phyloP scores from a whole-genome alignment of 768 basidiomycete species.

The Tremella fuciformis region DNA sequence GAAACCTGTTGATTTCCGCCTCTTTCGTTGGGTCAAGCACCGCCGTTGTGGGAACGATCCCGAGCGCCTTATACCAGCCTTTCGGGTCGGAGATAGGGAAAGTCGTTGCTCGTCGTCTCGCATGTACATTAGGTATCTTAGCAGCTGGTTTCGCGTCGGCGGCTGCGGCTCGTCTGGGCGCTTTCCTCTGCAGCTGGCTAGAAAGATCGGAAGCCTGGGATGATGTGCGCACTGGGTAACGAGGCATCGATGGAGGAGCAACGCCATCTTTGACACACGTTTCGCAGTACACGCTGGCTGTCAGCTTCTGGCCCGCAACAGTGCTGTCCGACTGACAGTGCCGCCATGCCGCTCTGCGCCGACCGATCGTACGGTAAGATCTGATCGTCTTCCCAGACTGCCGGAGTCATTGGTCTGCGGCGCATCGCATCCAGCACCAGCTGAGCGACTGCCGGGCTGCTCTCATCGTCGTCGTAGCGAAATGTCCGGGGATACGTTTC shows the following conservation, averaged over 20 bases:
- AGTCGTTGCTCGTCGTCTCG: not conserved
- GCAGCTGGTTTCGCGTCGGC: too few species aligned
- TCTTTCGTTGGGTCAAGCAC: slow-evolving; percentile 10
- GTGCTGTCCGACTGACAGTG: too few species aligned
- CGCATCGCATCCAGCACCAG: too few species aligned
- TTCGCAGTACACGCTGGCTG: too few species aligned
- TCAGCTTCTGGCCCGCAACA: too few species aligned
- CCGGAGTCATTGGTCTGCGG: not conserved
- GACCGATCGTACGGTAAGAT: not conserved
- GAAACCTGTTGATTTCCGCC: slow-evolving; percentile 14
- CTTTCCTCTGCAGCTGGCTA: not conserved
- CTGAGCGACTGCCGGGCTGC: too few species aligned
- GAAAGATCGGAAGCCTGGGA: too few species aligned
- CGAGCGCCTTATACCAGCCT: slow-evolving; percentile 14
- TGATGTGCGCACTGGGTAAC: not conserved
- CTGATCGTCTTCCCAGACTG: not conserved
- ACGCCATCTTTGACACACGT: too few species aligned
- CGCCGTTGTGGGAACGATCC: slow-evolving; percentile 9
- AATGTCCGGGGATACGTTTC: too few species aligned
- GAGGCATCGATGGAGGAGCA: not conserved
- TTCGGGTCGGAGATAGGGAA: slow-evolving; percentile 16
- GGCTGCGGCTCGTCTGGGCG: not conserved
- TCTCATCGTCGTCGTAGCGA: too few species aligned
- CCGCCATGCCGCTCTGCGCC: not conserved
- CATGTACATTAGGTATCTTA: too few species aligned